These are phyloP conservation scores for Fusarium sp. DNA, from an alignment of 2,329 filamentous ascomycete species.

Conservation along the genomic window DNA sequence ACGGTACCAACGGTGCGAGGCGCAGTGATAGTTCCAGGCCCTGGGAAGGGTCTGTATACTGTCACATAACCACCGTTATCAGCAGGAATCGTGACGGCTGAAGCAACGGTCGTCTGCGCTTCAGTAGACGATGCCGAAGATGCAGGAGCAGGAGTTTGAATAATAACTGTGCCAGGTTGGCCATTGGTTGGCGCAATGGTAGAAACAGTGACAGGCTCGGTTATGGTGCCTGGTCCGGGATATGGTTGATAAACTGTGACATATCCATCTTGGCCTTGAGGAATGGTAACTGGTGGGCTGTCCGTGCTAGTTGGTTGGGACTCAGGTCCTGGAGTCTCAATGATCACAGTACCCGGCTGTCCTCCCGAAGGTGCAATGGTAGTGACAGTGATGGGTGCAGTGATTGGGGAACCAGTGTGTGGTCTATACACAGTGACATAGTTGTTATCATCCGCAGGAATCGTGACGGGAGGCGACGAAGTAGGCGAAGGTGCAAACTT, in stretches of 20 bases:
- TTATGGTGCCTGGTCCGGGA: slow-evolving; percentile 24
- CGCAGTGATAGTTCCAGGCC: slow-evolving; percentile 26
- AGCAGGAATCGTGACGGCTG: slow-evolving; percentile 20
- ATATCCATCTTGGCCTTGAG: slow-evolving; percentile 31
- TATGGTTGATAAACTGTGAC: slow-evolving; percentile 28
- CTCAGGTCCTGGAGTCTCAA: slow-evolving; percentile 28
- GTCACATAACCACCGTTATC: slow-evolving; percentile 22
- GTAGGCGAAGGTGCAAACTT: slow-evolving; percentile 21
- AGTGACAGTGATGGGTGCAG: slow-evolving; percentile 32
- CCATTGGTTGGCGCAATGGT: slow-evolving; percentile 19
- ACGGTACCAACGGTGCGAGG: slow-evolving; percentile 26
- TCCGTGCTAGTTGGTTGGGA: not conserved
- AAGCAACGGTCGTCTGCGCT: not conserved
- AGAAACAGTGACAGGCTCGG: slow-evolving; percentile 24
- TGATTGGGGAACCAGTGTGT: slow-evolving; percentile 24
- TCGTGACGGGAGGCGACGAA: slow-evolving; percentile 9
- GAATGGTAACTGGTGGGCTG: slow-evolving; percentile 20
- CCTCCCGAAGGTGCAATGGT: slow-evolving; percentile 33
- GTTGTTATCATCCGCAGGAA: not conserved
- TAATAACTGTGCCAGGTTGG: slow-evolving; percentile 33
- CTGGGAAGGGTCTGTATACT: slow-evolving; percentile 27
- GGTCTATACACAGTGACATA: slow-evolving; percentile 33
- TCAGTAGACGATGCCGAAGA: not conserved
- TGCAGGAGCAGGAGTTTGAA: slow-evolving; percentile 22
- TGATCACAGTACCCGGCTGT: slow-evolving; percentile 33